phyloP scores from a whole-genome alignment of 2,329 filamentous ascomycete genomes.

The Aspergillus sp. region DNA sequence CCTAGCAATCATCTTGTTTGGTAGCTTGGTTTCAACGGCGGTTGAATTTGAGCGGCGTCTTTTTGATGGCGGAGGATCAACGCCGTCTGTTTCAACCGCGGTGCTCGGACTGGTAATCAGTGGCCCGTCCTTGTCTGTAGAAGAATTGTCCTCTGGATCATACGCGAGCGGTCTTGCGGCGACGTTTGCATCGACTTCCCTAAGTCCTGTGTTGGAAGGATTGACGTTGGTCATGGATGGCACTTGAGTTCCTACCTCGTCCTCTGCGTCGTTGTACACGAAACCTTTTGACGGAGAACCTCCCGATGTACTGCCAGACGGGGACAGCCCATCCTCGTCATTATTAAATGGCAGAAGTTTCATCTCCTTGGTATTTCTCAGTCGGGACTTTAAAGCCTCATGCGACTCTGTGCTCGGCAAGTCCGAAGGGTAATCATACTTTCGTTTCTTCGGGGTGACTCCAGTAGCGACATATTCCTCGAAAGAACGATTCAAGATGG shows the following conservation, averaged over 20 bases:
- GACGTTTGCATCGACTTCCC: slow-evolving; percentile 54
- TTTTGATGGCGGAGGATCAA: slow-evolving; percentile 27
- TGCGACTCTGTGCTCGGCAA: slow-evolving; percentile 74
- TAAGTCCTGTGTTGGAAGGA: slow-evolving; percentile 46
- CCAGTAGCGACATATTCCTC: slow-evolving; percentile 84
- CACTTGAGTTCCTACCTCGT: slow-evolving; percentile 37
- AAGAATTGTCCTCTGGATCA: slow-evolving; percentile 19
- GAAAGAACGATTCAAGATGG: slow-evolving; percentile 64
- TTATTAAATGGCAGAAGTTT: slow-evolving; percentile 31
- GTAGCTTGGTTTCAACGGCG: slow-evolving; percentile 40
- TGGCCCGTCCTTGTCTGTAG: slow-evolving; percentile 11
- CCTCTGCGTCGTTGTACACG: slow-evolving; percentile 52
- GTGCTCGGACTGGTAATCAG: slow-evolving; percentile 4
- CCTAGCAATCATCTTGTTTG: slow-evolving; percentile 42
- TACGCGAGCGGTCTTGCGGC: slow-evolving; percentile 32
- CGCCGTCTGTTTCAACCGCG: slow-evolving; percentile 23
- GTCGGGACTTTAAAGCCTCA: slow-evolving; percentile 55
- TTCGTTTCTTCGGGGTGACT: slow-evolving; percentile 75
- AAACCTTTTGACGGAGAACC: slow-evolving; percentile 51
- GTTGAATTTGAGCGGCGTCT: slow-evolving; percentile 30
- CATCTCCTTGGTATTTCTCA: slow-evolving; percentile 45
- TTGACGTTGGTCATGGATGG: slow-evolving; percentile 28
- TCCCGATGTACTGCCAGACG: slow-evolving; percentile 24
- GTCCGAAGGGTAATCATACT: slow-evolving; percentile 76
- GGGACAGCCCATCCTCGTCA: slow-evolving; percentile 26